These are phyloP conservation scores for Sporisorium graminicola DNA, from an alignment of 1,284 basidiomycete species.

Conservation along the genomic window DNA sequence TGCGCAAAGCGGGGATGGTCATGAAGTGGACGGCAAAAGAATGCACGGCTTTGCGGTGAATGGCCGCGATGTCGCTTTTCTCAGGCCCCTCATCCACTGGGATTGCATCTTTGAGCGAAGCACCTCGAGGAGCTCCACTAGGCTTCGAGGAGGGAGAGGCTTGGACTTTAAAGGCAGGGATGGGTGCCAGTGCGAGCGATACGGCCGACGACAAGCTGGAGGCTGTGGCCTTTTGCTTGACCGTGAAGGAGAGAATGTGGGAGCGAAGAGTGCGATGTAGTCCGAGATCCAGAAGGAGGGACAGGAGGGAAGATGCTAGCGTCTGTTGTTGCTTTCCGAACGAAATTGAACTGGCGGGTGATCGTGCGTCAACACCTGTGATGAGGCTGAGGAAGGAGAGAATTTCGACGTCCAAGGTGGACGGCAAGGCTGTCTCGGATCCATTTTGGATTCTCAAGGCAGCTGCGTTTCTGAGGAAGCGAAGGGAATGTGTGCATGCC, in stretches of 20 bases:
- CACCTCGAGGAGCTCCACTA: neutral
- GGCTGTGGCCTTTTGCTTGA: slow-evolving; percentile 32
- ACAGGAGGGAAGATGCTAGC: slow-evolving; percentile 27
- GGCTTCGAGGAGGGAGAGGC: neutral
- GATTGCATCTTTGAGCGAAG: slow-evolving; percentile 19
- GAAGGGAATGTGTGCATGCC: slow-evolving; percentile 36
- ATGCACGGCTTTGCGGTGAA: slow-evolving; percentile 19
- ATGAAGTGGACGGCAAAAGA: slow-evolving; percentile 46
- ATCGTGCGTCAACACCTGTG: slow-evolving; percentile 17
- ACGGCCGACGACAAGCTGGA: slow-evolving; percentile 29
- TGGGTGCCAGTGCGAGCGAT: slow-evolving; percentile 32
- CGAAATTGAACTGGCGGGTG: slow-evolving; percentile 23
- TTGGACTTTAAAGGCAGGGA: slow-evolving; percentile 27
- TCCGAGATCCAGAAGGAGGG: slow-evolving; percentile 28
- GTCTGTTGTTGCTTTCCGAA: slow-evolving; percentile 1
- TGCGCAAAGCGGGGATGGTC: slow-evolving; percentile 50
- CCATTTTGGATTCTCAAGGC: neutral
- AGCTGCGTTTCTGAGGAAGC: slow-evolving; percentile 26
- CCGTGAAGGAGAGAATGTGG: slow-evolving; percentile 37
- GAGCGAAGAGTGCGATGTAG: slow-evolving; percentile 41
- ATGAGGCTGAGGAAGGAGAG: slow-evolving; percentile 34
- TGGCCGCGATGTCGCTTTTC: neutral
- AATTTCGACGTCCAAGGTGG: slow-evolving; percentile 24
- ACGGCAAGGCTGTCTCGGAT: neutral
- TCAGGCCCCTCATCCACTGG: slow-evolving; percentile 13